Percentiles rank a stretch among this genome's conserved stretches.
Evolutionary conservation across 306 rosid species (phyloP).

Genomic region (Cicer yamashitae): DNA sequence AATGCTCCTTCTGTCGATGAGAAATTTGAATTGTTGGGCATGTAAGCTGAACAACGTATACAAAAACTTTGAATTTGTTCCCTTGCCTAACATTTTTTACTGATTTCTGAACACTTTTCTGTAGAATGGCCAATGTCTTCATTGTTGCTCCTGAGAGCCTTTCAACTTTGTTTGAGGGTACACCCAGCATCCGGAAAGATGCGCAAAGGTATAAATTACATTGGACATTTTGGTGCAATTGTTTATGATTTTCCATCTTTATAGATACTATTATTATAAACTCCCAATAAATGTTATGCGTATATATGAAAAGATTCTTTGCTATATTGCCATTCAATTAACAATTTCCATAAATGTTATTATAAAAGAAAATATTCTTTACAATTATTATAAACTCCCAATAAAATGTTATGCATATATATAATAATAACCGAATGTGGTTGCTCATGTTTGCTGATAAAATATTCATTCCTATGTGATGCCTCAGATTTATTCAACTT

Average conservation of each 20-base stretch:
- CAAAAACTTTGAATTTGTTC: conserved; percentile 10
- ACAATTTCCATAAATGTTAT: background rate
- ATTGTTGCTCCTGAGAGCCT: conserved; percentile 99
- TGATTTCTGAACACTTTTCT: conserved; percentile 46
- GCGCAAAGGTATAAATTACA: conserved; percentile 73
- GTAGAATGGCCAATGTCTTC: conserved; percentile 97
- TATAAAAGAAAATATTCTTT: too few relatives aligned
- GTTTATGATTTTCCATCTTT: background rate
- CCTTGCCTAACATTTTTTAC: background rate
- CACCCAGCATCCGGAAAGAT: conserved; percentile 96
- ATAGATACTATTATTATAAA: background rate
- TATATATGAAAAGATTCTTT: background rate
- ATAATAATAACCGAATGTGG: background rate
- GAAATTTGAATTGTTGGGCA: conserved; percentile 93
- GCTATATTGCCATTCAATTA: background rate
- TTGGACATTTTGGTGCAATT: background rate
- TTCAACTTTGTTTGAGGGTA: conserved; percentile 88
- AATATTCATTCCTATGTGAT: conserved; percentile 43
- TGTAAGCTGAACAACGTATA: conserved; percentile 64
- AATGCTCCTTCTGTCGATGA: conserved; percentile 90
- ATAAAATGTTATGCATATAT: background rate
- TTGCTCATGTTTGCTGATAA: conserved; percentile 41
- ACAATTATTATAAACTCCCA: background rate
- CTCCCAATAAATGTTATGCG: background rate
- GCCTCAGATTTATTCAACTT: conserved; percentile 84